Evolutionary conservation across 768 basidiomycete genomes (phyloP).

Genomic region (Cubamyces lactineus): DNA sequence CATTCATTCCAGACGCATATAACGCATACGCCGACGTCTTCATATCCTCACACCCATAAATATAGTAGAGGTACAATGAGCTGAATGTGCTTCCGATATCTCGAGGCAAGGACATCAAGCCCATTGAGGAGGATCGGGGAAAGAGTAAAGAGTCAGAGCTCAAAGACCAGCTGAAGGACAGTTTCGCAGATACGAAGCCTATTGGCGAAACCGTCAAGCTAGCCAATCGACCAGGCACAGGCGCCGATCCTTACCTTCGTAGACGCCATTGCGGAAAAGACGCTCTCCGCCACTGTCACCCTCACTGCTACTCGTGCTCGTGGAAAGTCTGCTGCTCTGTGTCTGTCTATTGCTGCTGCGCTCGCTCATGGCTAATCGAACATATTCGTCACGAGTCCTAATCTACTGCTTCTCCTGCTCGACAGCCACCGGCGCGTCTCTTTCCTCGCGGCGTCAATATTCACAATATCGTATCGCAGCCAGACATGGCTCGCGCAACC

Average conservation of each 20-base stretch:
- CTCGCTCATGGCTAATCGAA: conserved; percentile 94
- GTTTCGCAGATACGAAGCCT: conserved; percentile 79
- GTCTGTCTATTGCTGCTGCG: conserved; percentile 91
- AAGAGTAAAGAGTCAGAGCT: conserved; percentile 68
- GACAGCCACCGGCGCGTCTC: conserved; percentile 41
- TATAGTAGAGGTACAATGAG: too few relatives aligned
- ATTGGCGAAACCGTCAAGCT: conserved; percentile 89
- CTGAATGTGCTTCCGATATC: conserved; percentile 97
- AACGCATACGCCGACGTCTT: too few relatives aligned
- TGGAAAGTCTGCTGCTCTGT: conserved; percentile 96
- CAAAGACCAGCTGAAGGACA: conserved; percentile 76
- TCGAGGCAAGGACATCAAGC: conserved; percentile 87
- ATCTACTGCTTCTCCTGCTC: conserved; percentile 16
- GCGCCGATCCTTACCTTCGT: conserved; percentile 94
- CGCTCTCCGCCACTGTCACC: conserved; percentile 91
- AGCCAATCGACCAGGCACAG: conserved; percentile 91
- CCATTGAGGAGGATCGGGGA: conserved; percentile 54
- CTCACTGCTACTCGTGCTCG: conserved; percentile 94
- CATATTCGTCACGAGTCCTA: conserved; percentile 70
- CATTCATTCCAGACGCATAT: too few relatives aligned
- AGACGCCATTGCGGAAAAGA: conserved; percentile 92
- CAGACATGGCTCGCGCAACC: conserved; percentile 74
- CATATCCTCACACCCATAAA: too few relatives aligned
- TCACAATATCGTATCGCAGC: conserved; percentile 10
- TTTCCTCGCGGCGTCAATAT: conserved; percentile 25